Conservation (phyloP, 805 yeast genomes). For the Aciculoconidium aculeatum region DNA sequence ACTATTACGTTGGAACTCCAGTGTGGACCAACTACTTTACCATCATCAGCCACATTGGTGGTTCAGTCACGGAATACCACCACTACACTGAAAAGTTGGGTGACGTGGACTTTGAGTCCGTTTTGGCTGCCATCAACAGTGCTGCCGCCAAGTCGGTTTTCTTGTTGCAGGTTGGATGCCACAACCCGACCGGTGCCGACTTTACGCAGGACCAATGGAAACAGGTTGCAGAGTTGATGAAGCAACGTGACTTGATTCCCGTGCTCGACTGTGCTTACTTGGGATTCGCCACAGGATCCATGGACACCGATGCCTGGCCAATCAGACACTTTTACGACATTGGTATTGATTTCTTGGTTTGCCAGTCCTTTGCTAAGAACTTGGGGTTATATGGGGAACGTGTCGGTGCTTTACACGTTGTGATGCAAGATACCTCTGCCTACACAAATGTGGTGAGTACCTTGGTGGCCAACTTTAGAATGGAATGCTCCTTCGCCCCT, state of each 20-base stretch:
- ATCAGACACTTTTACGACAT: slow-evolving; percentile 27
- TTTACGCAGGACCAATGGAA: slow-evolving; percentile 32
- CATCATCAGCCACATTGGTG: slow-evolving; percentile 29
- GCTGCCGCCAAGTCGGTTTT: slow-evolving; percentile 31
- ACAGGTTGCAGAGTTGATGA: slow-evolving; percentile 20
- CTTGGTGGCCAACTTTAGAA: slow-evolving; percentile 29
- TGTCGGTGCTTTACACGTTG: slow-evolving; percentile 33
- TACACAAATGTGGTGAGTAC: slow-evolving; percentile 16
- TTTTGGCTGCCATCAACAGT: slow-evolving; percentile 18
- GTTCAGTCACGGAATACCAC: slow-evolving; percentile 18
- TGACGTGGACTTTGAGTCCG: slow-evolving; percentile 23
- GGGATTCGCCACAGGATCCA: slow-evolving; percentile 31
- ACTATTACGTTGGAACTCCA: slow-evolving; percentile 33
- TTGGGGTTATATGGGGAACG: slow-evolving; percentile 39
- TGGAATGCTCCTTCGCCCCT: slow-evolving; percentile 42
- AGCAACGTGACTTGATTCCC: slow-evolving; percentile 21
- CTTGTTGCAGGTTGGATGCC: slow-evolving; percentile 39
- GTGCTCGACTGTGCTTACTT: slow-evolving; percentile 39
- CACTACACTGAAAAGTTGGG: slow-evolving; percentile 27
- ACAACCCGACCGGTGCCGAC: slow-evolving; percentile 42
- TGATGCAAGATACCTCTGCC: slow-evolving; percentile 14
- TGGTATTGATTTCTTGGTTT: slow-evolving; percentile 22
- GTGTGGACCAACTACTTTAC: slow-evolving; percentile 36
- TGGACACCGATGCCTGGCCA: slow-evolving; percentile 31
- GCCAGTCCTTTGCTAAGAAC: slow-evolving; percentile 38